phyloP scores from a whole-genome alignment of 495 filamentous ascomycete genomes.

The Penicillium tannophilum region DNA sequence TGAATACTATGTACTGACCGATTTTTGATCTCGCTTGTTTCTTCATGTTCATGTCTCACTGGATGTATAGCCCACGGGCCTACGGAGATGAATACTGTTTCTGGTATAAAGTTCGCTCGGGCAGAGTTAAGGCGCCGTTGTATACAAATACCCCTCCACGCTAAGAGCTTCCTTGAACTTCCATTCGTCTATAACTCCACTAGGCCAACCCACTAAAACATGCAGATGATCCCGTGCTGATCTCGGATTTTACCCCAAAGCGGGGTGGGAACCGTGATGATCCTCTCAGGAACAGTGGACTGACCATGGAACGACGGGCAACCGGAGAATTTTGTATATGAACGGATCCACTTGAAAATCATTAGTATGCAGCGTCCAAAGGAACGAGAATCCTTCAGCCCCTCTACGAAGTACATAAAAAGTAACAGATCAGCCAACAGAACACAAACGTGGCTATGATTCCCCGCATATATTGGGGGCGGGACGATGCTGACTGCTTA shows the following conservation, averaged over 20 bases:
- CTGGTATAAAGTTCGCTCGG: neutral
- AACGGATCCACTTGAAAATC: neutral
- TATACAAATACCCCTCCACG: neutral
- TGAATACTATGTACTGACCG: neutral
- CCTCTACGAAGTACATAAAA: neutral
- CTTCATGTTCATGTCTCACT: neutral
- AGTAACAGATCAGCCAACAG: neutral
- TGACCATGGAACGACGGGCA: slow-evolving; percentile 1
- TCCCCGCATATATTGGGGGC: slow-evolving; percentile 5
- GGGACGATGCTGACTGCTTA: slow-evolving; percentile 11
- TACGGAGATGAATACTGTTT: slow-evolving; percentile 3
- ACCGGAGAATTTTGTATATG: neutral
- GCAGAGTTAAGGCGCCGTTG: neutral
- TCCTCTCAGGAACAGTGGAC: slow-evolving; percentile 2
- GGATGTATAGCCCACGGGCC: neutral
- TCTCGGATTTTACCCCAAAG: neutral
- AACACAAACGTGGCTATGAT: neutral
- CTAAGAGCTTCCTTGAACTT: neutral
- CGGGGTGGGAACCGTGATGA: neutral
- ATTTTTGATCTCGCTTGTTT: neutral
- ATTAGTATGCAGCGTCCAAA: neutral
- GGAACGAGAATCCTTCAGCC: neutral
- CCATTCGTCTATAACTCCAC: neutral
- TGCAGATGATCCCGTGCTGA: neutral
- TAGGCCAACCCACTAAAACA: neutral